Percentiles rank a stretch among this genome's conserved stretches.
Conservation (phyloP, 2,329 filamentous ascomycete species). For the Stachybotrys elegans region DNA sequence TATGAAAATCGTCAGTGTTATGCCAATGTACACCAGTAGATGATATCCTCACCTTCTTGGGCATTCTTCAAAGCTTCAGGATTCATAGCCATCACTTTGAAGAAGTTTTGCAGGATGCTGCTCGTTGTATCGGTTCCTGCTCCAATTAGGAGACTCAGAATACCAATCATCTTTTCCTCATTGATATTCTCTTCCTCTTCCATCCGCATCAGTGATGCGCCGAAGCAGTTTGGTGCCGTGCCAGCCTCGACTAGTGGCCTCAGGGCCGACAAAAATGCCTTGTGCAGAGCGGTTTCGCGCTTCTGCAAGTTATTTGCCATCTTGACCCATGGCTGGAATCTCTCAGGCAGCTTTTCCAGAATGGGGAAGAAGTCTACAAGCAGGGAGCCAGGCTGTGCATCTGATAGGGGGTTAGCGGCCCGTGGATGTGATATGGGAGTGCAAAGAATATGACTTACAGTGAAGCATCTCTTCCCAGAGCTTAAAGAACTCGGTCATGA, state of each 20-base stretch:
- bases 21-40: neutral
- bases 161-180: neutral
- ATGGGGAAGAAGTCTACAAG: slow-evolving; percentile 7
- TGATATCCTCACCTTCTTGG: slow-evolving; percentile 25
- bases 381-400: slow-evolving; percentile 1
- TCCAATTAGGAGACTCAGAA: neutral
- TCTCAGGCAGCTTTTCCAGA: slow-evolving; percentile 3
- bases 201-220: neutral
- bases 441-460: neutral
- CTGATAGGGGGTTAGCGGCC: neutral
- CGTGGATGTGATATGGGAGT: neutral
- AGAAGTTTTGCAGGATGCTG: neutral
- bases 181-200: neutral
- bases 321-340: slow-evolving; percentile 5
- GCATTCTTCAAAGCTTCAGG: neutral
- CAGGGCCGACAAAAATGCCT: neutral
- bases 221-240: neutral
- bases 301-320: neutral
- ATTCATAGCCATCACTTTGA: slow-evolving; percentile 5
- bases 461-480: slow-evolving; percentile 3
- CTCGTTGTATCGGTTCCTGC: slow-evolving; percentile 1
- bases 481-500: slow-evolving; percentile 2
- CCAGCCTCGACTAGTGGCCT: neutral
- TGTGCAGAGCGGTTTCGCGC: neutral
- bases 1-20: slow-evolving; percentile 20